Base-by-base conservation (phyloP, 495 filamentous ascomycete genomes). In the Penicillium canescens region DNA sequence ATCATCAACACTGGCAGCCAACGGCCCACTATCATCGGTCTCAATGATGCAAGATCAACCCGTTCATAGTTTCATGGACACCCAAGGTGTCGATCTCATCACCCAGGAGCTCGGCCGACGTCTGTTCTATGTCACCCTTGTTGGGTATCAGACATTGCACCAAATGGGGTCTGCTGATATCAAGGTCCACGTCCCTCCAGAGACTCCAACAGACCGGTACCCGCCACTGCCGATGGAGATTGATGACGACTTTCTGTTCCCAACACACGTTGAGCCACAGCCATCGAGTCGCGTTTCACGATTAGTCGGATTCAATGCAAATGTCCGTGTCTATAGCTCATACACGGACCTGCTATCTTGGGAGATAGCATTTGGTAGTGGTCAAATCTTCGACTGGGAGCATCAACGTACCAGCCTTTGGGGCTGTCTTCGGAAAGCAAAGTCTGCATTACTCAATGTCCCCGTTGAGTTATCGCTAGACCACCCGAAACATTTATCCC, bases 151-250 rank as follows among this genome's bases (percentile, higher is more conserved):
- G 71, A 82, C 73, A 33, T 60, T 77, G 62, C 82, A 87, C 50
- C 90, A 93, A 59, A 67, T 92, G 23, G 90, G 88, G 5, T 81
- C 79, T 9, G 75, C 78, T 0, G 83, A 85, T 41, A 80, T 78
- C 38, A 85, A 86, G 47, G 67, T 89, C 11, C 70, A 84, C 12
- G 77, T 94, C 8, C 81, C 86, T 31, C 88, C 89, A 3, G 81
- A 84, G 21, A 94, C 90, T 0, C 79, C 84, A 4, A 82, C 75
- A 16, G 82, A 90, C 24, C 87, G 84, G 4, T 92, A 92, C 65
- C 91, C 91, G 1, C 89, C 89, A n/a, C 70, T 90, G 2, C 91
- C 91, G 0, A 61, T 82, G 4, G 90, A 92, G 55, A 74, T 92
- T 3, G 91, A 96, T 60, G 91, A 96, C 59, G 82, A 86, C 28